phyloP scores from a whole-genome alignment of 2,329 filamentous ascomycete genomes.

The Pestalotiopsis sp. region DNA sequence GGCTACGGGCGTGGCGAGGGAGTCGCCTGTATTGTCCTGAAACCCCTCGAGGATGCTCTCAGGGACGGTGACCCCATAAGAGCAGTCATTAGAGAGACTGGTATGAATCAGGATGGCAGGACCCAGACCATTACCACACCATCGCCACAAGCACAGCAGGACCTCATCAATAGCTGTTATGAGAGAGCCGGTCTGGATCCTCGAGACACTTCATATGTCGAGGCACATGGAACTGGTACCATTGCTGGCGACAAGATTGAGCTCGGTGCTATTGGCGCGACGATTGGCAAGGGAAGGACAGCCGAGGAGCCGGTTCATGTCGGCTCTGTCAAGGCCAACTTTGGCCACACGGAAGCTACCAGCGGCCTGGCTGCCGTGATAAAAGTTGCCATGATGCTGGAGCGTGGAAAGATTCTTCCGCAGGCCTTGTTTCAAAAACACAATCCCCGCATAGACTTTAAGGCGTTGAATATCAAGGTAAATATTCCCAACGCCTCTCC shows the following conservation, averaged over 20 bases:
- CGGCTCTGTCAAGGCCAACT: conserved; percentile 23
- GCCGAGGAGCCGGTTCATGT: conserved; percentile 13
- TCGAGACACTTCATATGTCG: conserved; percentile 13
- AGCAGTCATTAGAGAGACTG: conserved; percentile 15
- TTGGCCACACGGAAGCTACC: conserved; percentile 24
- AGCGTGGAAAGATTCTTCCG: conserved; percentile 16
- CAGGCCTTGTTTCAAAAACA: conserved; percentile 21
- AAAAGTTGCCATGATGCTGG: conserved; percentile 20
- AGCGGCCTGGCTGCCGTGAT: conserved; percentile 23
- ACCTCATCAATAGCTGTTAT: conserved; percentile 12
- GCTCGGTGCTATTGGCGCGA: conserved; percentile 1
- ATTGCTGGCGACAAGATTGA: conserved; percentile 11
- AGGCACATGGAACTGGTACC: conserved; percentile 17
- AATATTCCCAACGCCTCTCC: conserved; percentile 15
- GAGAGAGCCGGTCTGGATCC: conserved; percentile 12
- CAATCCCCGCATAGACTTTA: conserved; percentile 17
- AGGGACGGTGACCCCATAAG: conserved; percentile 40
- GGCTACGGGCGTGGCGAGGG: conserved; percentile 54
- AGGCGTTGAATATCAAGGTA: conserved; percentile 14
- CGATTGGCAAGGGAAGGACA: neutral
- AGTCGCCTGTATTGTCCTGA: conserved; percentile 42
- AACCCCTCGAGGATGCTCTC: conserved; percentile 44
- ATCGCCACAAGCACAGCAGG: neutral
- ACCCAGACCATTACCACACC: conserved; percentile 16
- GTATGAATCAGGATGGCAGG: conserved; percentile 16